These are phyloP conservation scores for Phanerodontia chrysosporium DNA, from an alignment of 768 basidiomycete species.

Conservation along the genomic window DNA sequence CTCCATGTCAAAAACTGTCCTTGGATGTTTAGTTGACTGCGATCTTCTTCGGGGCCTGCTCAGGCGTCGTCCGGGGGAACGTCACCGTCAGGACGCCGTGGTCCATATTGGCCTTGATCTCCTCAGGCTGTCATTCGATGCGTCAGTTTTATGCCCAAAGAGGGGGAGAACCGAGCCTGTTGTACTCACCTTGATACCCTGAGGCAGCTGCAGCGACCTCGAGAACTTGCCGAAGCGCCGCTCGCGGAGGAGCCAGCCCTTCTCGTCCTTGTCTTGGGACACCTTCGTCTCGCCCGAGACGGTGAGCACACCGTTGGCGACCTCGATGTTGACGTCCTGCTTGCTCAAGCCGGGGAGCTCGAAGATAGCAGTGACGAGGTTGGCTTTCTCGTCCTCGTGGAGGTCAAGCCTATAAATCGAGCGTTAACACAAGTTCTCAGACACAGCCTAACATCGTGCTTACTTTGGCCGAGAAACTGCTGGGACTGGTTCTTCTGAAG, in stretches of 20 bases:
- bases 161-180: not conserved
- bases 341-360: constrained; percentile 53
- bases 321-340: constrained; percentile 47
- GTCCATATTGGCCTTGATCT: constrained; percentile 23
- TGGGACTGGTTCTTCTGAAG: no score
- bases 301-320: constrained; percentile 44
- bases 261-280: constrained; percentile 29
- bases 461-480: no score
- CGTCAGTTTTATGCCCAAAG: not conserved
- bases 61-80: constrained; percentile 21
- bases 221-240: constrained; percentile 25
- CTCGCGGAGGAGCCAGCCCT: constrained; percentile 31
- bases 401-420: constrained; percentile 59
- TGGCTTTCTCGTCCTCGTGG: constrained; percentile 42
- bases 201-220: constrained; percentile 16
- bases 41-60: constrained; percentile 19
- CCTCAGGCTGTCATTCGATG: constrained; percentile 8
- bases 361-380: constrained; percentile 48
- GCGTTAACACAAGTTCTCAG: no score
- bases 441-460: no score
- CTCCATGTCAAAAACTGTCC: not conserved
- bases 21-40: not conserved
- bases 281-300: constrained; percentile 45
- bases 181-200: not conserved
- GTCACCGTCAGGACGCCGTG: constrained; percentile 25